These are phyloP conservation scores for Penicillium frequentans DNA, from an alignment of 2,329 filamentous ascomycete species.

Conservation along the genomic window DNA sequence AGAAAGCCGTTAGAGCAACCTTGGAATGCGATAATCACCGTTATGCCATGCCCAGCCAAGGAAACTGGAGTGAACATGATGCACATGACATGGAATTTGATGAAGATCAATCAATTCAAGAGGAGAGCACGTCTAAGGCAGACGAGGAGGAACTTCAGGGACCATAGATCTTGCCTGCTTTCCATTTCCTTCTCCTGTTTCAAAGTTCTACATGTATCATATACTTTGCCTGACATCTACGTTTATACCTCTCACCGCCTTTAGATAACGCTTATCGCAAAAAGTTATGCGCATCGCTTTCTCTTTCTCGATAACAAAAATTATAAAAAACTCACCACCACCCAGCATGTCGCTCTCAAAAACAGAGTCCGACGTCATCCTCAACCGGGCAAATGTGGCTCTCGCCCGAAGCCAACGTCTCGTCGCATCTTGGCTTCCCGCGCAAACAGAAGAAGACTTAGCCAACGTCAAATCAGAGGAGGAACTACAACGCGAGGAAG, in stretches of 20 bases:
- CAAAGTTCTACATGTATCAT: not conserved
- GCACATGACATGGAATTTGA: not conserved
- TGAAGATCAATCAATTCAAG: not conserved
- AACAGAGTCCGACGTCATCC: slow-evolving; percentile 54
- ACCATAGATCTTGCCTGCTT: not conserved
- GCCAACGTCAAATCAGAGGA: slow-evolving; percentile 42
- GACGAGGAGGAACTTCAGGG: not conserved
- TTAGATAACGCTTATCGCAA: slow-evolving; percentile 14
- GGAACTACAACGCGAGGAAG: slow-evolving; percentile 52
- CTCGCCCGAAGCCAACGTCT: slow-evolving; percentile 56
- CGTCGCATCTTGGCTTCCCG: slow-evolving; percentile 58
- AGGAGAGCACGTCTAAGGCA: not conserved
- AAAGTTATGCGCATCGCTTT: slow-evolving; percentile 5
- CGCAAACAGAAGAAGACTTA: slow-evolving; percentile 42
- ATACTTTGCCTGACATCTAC: too few species aligned
- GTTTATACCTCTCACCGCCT: slow-evolving; percentile 9
- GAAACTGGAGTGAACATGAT: not conserved
- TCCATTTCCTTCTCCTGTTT: not conserved
- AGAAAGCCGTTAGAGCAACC: not conserved
- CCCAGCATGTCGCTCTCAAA: slow-evolving; percentile 33
- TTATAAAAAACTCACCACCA: not conserved
- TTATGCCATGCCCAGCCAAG: not conserved
- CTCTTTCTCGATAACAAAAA: not conserved
- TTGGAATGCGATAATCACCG: not conserved
- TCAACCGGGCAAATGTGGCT: slow-evolving; percentile 55